Evolutionary conservation across 2,329 filamentous ascomycete species (phyloP), one percentile per base, ranked within the genome.

Genomic region (Pseudocercospora fuligena): DNA sequence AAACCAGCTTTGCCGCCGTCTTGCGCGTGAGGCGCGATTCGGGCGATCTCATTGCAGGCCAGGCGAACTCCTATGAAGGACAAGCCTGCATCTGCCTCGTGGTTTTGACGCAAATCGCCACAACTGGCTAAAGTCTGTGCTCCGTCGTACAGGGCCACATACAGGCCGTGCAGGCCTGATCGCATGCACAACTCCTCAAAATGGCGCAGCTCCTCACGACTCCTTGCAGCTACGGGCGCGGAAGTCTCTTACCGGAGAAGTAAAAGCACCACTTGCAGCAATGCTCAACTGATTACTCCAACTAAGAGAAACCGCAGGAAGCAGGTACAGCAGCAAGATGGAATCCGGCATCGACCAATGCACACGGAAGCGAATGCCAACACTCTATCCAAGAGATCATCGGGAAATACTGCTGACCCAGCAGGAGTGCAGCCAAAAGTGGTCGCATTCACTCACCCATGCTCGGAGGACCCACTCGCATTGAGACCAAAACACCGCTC

Each of bases 1-100:
- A 16, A 23, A 62, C 36, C 21, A 43, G 21, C 29, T 60, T 60
- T 31, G 51, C 25, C 51, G 21, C 51, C 21, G 54, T 19, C n/a
- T n/a, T 58, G 54, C 54, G 54, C 31, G 29, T 21, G 31, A 31
- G 53, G 29, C 25, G 53, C 53, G 27, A 57, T 36, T n/a, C 53
- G 29, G 54, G 54, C 27, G 29, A 54, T 54, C 51, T 63, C 33
- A 47, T 63, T 63, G 61, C n/a, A n/a, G 23, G 14, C 51, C 23
- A 49, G 62, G 54, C 61, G 36, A 29, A 25, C 62, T 60, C 46
- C 62, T 57, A 64, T 29, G 33, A 19, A 40, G 43, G 47, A 43
- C 46, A 62, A 65, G 63, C 46, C 51, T 40, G 56, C 60, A 36
- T 56, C 60, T 58, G 66, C 66, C 60, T 66, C 63, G 60, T 66